Evolutionary conservation across 1,139 yeast species (phyloP), one percentile per base, ranked within the genome.

Genomic region (Lodderomyces orthopsilosis): DNA sequence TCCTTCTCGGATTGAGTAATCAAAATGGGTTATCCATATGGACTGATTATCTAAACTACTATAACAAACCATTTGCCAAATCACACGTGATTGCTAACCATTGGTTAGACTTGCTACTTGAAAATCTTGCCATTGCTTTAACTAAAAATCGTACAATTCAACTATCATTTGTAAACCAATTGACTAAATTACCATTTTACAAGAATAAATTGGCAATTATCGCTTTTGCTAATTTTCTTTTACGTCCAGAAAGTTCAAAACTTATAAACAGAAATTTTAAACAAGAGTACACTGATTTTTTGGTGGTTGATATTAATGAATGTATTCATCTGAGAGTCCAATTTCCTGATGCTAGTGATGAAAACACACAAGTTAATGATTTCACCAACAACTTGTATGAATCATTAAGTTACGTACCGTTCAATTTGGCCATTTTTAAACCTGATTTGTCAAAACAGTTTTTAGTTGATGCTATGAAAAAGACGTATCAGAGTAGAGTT

Each of bases 401-500:
- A 37, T 56, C 68, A 2, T 53, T 66, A 35, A 53, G 58, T 44
- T 56, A 57, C 34, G 56, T 62, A 10, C 61, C 63, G 2, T 53
- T 51, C 43, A 54, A 54, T 34, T 49, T 53, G 37, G 35, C 51
- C 3, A 46, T 67, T 28, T 47, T 68, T 38, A 59, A 57, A 38
- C 65, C 67, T 0, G 53, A 58, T 4, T 53, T 63, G 19, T 57
- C 68, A 19, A 70, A 70, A 44, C 60, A 56, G 41, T 66, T 61
- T 46, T 58, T 72, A 41, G 53, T 71, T 40, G 58, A 56, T 41
- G 57, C 62, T 34, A 57, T 67, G 2, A 57, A 59, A 32, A 66
- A 62, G 41, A 65, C 76, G 0, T 73, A 66, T 48, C 77, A 71
- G 46, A 67, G 72, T 50, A 65, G 63, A 45, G 49, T 57, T 2